Base-by-base conservation (phyloP, 108 stramenopile genomes). In the Conticribra weissflogii region DNA sequence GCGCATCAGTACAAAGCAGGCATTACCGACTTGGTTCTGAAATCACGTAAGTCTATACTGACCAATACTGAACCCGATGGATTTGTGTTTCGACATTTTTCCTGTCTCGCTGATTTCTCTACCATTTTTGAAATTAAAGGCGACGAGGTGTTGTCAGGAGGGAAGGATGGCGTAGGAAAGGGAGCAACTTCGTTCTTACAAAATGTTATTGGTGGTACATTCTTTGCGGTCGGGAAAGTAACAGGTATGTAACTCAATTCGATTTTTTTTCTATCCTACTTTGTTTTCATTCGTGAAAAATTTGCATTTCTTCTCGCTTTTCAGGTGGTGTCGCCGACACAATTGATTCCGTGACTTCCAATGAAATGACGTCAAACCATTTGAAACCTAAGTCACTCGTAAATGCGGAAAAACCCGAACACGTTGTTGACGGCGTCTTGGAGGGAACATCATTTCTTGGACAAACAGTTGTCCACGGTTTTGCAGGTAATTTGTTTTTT, bases 41-140 rank as follows among this genome's bases (percentile, higher is more conserved):
- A 62, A 52, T 62, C 71, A 1, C 59, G 71, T 70, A 53, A 59
- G 68, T 70, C 16, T n/a, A n/a, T n/a, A n/a, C n/a, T n/a, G n/a
- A n/a, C n/a, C n/a, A n/a, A n/a, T n/a, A n/a, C n/a, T n/a, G n/a
- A n/a, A n/a, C n/a, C n/a, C n/a, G n/a, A n/a, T n/a, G n/a, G n/a
- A n/a, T n/a, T n/a, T n/a, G n/a, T n/a, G n/a, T n/a, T n/a, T n/a
- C n/a, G n/a, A n/a, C n/a, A n/a, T n/a, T n/a, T n/a, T n/a, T n/a
- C n/a, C n/a, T n/a, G n/a, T n/a, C n/a, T n/a, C n/a, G n/a, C n/a
- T n/a, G n/a, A n/a, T n/a, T n/a, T n/a, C n/a, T n/a, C n/a, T n/a
- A n/a, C n/a, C n/a, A n/a, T n/a, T n/a, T n/a, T n/a, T n/a, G n/a
- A n/a, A n/a, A n/a, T n/a, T n/a, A n/a, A 12, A 70, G 68, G 68